Conservation (phyloP, 192 early-diverging fungal species). For the Coemansia sp. region DNA sequence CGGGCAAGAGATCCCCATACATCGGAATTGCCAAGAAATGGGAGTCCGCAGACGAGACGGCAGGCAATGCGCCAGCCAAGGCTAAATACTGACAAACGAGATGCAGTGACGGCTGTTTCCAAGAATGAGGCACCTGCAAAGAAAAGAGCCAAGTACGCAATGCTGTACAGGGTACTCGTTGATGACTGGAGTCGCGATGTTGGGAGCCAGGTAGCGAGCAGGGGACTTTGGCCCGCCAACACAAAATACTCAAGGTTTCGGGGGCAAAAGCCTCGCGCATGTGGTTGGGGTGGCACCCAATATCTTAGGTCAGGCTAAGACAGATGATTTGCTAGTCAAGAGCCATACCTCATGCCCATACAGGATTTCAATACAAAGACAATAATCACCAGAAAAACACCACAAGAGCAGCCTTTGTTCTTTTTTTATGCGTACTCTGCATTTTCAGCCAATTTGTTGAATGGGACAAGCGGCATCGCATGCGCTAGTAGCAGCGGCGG, state of each 20-base stretch:
- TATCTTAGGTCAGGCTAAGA: too few relatives aligned
- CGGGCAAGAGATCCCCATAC: too few relatives aligned
- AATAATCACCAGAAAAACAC: too few relatives aligned
- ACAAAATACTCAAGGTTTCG: neutral
- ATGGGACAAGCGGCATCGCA: constrained; percentile 53
- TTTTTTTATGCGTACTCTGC: neutral
- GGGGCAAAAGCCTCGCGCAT: too few relatives aligned
- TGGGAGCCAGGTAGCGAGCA: neutral
- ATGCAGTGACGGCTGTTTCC: too few relatives aligned
- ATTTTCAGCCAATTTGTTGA: neutral
- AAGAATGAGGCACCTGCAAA: neutral
- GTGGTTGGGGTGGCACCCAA: too few relatives aligned
- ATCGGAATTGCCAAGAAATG: too few relatives aligned
- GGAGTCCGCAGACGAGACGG: neutral
- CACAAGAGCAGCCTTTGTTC: too few relatives aligned
- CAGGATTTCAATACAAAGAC: too few relatives aligned
- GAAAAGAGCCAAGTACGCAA: neutral
- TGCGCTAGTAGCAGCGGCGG: constrained; percentile 47
- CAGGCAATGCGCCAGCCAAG: neutral
- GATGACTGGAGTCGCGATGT: neutral
- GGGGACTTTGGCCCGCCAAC: neutral
- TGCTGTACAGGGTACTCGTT: neutral
- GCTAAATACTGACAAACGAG: too few relatives aligned
- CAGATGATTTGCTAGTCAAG: too few relatives aligned
- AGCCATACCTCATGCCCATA: too few relatives aligned